A percentile compares a stretch with the other conserved stretches of the same genome.
These are phyloP conservation scores for Pleochaeta shiraiana DNA, from an alignment of 2,329 filamentous ascomycete species.

Conservation along the genomic window DNA sequence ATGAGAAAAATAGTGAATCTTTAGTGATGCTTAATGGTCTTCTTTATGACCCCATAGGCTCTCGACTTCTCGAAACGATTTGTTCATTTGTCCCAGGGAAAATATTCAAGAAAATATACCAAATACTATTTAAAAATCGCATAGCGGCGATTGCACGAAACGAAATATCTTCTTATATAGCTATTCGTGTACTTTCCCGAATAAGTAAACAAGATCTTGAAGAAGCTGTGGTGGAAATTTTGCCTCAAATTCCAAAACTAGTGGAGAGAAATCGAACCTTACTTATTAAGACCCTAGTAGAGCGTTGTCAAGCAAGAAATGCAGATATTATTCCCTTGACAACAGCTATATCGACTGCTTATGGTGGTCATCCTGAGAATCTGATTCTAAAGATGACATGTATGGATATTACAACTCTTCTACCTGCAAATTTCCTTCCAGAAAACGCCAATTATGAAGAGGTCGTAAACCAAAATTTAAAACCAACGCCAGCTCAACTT, in stretches of 20 bases:
- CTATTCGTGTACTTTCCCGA: constrained; percentile 60
- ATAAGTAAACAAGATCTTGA: constrained; percentile 71
- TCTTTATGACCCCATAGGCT: constrained; percentile 78
- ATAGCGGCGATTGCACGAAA: constrained; percentile 70
- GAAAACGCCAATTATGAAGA: constrained; percentile 15
- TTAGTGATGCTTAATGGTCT: constrained; percentile 68
- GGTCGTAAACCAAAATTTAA: constrained; percentile 11
- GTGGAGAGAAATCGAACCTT: constrained; percentile 56
- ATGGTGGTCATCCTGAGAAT: constrained; percentile 26
- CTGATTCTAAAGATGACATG: constrained; percentile 38
- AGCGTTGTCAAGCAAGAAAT: constrained; percentile 52
- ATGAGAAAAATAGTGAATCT: constrained; percentile 49
- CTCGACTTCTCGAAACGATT: constrained; percentile 72
- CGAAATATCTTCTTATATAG: constrained; percentile 74
- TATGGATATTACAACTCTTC: constrained; percentile 26
- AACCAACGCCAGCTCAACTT: constrained; percentile 30
- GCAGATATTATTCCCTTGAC: constrained; percentile 33
- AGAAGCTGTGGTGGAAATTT: constrained; percentile 46
- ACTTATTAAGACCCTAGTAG: constrained; percentile 62
- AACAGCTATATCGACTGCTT: constrained; percentile 30
- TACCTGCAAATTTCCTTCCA: constrained; percentile 23
- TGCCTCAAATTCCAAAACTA: constrained; percentile 49
- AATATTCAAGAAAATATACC: constrained; percentile 74
- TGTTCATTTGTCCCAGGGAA: constrained; percentile 65
- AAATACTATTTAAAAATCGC: constrained; percentile 54